Evolutionary conservation across 2,329 filamentous ascomycete species (phyloP).

Genomic region (Ustilaginoidea virens): DNA sequence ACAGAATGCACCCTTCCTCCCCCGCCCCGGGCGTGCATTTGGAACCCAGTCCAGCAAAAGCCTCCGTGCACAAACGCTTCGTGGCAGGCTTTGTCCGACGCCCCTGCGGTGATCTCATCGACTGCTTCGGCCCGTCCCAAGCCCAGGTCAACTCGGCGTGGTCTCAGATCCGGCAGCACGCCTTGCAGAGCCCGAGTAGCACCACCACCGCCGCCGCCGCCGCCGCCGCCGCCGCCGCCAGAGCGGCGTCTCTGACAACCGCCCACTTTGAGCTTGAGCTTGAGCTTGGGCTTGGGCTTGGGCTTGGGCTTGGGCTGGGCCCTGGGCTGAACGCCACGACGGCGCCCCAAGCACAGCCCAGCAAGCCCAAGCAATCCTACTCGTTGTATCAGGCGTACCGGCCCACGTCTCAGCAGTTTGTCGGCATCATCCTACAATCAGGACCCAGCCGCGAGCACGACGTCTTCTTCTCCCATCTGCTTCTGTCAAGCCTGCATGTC

Average conservation of each 20-base stretch:
- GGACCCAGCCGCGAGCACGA: neutral
- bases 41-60: no score
- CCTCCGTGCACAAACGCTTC: slow-evolving; percentile 4
- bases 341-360: neutral
- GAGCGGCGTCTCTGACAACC: no score
- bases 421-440: slow-evolving; percentile 4
- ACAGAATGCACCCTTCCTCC: no score
- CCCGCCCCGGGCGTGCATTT: no score
- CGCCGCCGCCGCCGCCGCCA: no score
- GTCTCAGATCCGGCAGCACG: slow-evolving; percentile 2
- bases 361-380: neutral
- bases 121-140: slow-evolving; percentile 4
- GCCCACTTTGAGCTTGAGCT: no score
- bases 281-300: no score
- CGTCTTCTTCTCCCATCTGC: slow-evolving; percentile 5
- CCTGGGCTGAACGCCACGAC: neutral
- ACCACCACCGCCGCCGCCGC: no score
- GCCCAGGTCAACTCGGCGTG: neutral
- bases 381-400: slow-evolving; percentile 1
- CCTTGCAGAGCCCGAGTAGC: slow-evolving; percentile 3
- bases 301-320: no score
- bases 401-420: neutral
- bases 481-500: slow-evolving; percentile 1
- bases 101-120: slow-evolving; percentile 3
- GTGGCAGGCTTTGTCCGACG: slow-evolving; percentile 5